Evolutionary conservation across 2,329 filamentous ascomycete genomes (phyloP).

Genomic region (Scedosporium apiospermum): DNA sequence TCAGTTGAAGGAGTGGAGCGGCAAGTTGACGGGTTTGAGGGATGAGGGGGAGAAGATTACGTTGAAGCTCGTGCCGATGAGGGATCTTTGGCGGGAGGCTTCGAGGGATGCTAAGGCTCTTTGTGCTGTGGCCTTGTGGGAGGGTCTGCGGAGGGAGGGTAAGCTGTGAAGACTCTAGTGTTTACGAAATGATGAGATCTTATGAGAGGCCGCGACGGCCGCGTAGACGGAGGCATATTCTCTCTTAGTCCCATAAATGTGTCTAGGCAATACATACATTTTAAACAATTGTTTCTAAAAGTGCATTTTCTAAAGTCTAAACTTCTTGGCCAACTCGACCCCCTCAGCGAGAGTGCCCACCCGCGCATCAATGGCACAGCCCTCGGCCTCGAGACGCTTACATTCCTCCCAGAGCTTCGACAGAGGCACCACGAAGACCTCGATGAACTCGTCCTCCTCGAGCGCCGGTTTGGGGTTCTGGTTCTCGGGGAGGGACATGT

Average conservation of each 20-base stretch:
- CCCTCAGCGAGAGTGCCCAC: constrained; percentile 72
- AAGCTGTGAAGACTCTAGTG: constrained; percentile 21
- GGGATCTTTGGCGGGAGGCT: constrained; percentile 48
- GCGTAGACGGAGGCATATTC: not conserved
- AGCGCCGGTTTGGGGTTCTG: constrained; percentile 58
- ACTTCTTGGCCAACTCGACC: constrained; percentile 58
- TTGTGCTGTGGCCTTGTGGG: constrained; percentile 48
- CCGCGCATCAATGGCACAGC: constrained; percentile 70
- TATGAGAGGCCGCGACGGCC: no score
- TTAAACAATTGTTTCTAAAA: not conserved
- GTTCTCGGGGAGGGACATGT: constrained; percentile 60
- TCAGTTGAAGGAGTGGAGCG: constrained; percentile 44
- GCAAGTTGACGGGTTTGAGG: constrained; percentile 47
- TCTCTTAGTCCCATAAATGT: not conserved
- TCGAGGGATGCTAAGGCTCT: constrained; percentile 51
- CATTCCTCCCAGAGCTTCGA: constrained; percentile 55
- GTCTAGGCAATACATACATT: not conserved
- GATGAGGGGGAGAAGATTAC: constrained; percentile 53
- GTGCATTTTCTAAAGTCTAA: constrained; percentile 26
- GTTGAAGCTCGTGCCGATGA: constrained; percentile 46
- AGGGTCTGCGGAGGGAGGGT: constrained; percentile 40
- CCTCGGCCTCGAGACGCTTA: constrained; percentile 56
- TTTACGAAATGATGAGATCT: not conserved
- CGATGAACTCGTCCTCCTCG: constrained; percentile 76
- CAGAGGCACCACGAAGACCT: constrained; percentile 63